A percentile compares a stretch with the other conserved stretches of the same genome.
Conservation (phyloP, 2,329 filamentous ascomycete genomes). For the Sclerotinia glacialis region DNA sequence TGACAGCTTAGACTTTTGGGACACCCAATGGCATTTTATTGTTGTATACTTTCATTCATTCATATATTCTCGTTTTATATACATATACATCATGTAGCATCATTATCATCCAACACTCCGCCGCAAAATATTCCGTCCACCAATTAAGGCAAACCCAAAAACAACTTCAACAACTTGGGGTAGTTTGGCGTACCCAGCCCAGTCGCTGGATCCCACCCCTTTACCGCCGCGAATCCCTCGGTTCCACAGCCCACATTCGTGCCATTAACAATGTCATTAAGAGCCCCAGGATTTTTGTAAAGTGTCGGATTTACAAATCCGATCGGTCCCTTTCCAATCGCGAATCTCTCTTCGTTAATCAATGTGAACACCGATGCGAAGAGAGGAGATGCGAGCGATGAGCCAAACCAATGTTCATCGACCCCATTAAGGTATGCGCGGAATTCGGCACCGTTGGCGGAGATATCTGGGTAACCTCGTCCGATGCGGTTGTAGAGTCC, state of each 20-base stretch:
- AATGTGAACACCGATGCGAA: conserved; percentile 32
- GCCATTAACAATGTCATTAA: conserved; percentile 40
- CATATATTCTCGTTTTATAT: too few species aligned
- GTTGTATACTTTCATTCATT: too few species aligned
- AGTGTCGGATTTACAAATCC: conserved; percentile 21
- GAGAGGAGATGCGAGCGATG: conserved; percentile 27
- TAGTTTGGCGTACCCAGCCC: conserved; percentile 35
- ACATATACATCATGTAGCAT: too few species aligned
- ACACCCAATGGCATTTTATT: too few species aligned
- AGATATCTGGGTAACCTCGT: conserved; percentile 54
- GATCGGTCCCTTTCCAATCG: conserved; percentile 11
- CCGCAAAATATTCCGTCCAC: background rate
- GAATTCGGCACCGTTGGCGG: conserved; percentile 48
- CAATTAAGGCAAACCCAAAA: conserved; percentile 30
- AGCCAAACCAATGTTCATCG: conserved; percentile 26
- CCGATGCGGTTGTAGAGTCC: conserved; percentile 49
- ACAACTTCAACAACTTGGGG: conserved; percentile 33
- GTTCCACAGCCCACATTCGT: conserved; percentile 36
- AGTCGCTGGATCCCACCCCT: conserved; percentile 35
- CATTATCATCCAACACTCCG: too few species aligned
- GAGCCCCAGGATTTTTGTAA: conserved; percentile 32
- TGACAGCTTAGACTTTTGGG: too few species aligned
- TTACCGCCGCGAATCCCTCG: conserved; percentile 41
- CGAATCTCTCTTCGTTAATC: conserved; percentile 21
- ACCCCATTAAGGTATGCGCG: conserved; percentile 22